Percentiles rank a stretch among this genome's conserved stretches.
These are phyloP conservation scores for Penicillium sumatraense DNA, from an alignment of 2,329 filamentous ascomycete genomes.

Conservation along the genomic window DNA sequence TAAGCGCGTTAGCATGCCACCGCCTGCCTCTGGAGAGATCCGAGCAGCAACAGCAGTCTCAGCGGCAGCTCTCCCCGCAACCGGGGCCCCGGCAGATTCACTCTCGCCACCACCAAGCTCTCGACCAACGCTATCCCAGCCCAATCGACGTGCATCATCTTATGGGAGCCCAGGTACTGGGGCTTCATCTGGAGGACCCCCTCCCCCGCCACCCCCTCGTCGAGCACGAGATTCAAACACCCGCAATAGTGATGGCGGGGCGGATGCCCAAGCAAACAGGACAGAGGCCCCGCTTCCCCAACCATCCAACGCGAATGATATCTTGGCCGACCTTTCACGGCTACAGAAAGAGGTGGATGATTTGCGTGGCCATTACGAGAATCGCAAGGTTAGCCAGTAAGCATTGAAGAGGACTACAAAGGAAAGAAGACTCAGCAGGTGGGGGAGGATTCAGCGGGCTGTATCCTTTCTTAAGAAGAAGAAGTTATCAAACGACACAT, in stretches of 20 bases:
- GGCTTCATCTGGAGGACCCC: slow-evolving; percentile 39
- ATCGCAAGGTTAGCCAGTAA: slow-evolving; percentile 34
- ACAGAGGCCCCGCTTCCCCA: slow-evolving; percentile 34
- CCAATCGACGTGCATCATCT: slow-evolving; percentile 35
- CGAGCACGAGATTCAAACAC: slow-evolving; percentile 45
- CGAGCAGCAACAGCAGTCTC: not conserved
- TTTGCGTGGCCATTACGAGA: slow-evolving; percentile 45
- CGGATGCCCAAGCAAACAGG: slow-evolving; percentile 24
- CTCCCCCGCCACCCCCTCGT: slow-evolving; percentile 54
- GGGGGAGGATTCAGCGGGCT: slow-evolving; percentile 14
- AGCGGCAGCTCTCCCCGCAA: not conserved
- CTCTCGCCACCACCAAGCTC: slow-evolving; percentile 19
- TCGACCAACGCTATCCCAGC: slow-evolving; percentile 27
- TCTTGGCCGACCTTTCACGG: slow-evolving; percentile 72
- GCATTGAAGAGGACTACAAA: not conserved
- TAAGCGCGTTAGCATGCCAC: slow-evolving; percentile 30
- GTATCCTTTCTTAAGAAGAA: slow-evolving; percentile 6
- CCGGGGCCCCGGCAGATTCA: slow-evolving; percentile 17
- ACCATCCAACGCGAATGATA: slow-evolving; percentile 57
- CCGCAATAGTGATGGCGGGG: slow-evolving; percentile 39
- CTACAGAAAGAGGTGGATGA: slow-evolving; percentile 77
- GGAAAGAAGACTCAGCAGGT: too few species aligned
- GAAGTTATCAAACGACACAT: not conserved
- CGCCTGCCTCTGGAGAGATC: slow-evolving; percentile 16
- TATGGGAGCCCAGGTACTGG: slow-evolving; percentile 26